Evolutionary conservation across 805 yeast genomes (phyloP), one percentile per base, ranked within the genome.

Genomic region (Martiniozyma abietophila): DNA sequence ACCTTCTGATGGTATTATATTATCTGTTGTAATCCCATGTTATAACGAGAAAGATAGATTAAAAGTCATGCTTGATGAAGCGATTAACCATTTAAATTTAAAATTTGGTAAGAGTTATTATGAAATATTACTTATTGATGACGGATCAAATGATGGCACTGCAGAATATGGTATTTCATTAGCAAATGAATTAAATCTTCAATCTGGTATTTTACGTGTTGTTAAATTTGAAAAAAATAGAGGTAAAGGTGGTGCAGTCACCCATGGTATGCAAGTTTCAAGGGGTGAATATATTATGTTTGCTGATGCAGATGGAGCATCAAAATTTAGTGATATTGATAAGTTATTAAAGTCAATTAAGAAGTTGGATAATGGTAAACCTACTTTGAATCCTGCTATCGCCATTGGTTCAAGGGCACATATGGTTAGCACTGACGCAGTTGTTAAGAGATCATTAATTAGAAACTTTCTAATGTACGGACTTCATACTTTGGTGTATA

Each of bases 251-350:
- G 96, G 97, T 9, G 98, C 97, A 0, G 97, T 92, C 0, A 76
- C 94, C 12, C 96, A 89, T 56, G 98, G 98, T 6, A 60, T 92
- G 55, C 71, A 78, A 47, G 76, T 74, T 48, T 62, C 78, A 3
- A 63, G 84, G 27, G 98, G 97, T 9, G 54, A 65, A 37, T 78
- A 71, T 47, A 73, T 75, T 8, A 67, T 92, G 8, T 92, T 92
- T 62, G 97, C 95, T 1, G 98, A 92, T 59, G 98, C 97, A 1
- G 98, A 92, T 59, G 97, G 97, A 22, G 97, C 98, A 4, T 79
- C 94, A 18, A 67, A 69, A 45, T 92, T 92, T 53, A 49, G 71
- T 18, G 96, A 88, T 54, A 63, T 81, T 18, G 50, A 51, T 2
- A 71, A 67, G 36, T 62, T 88, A 38, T 42, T 74, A 8, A 51